phyloP scores from a whole-genome alignment of 441 rosid genomes.

The Viola pubescens region DNA sequence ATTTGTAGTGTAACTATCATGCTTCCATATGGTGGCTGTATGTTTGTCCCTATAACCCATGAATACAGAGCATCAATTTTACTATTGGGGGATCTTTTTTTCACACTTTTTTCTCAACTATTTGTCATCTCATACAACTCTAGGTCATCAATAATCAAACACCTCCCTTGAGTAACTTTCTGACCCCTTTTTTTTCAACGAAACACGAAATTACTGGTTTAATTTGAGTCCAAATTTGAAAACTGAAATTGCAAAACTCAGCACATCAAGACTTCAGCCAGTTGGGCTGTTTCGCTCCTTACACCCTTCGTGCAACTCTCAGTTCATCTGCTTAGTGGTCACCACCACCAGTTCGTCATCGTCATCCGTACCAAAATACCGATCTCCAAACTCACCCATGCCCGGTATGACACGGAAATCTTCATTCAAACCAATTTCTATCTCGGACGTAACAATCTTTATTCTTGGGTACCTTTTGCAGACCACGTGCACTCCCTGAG shows the following conservation, averaged over 20 bases:
- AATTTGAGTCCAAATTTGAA: constrained; percentile 37
- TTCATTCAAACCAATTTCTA: constrained; percentile 71
- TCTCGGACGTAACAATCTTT: constrained; percentile 94
- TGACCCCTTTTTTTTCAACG: background rate
- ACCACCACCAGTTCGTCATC: constrained; percentile 43
- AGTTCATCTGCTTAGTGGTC: constrained; percentile 13
- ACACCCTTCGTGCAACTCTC: constrained; percentile 1
- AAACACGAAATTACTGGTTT: constrained; percentile 11
- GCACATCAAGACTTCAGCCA: constrained; percentile 1
- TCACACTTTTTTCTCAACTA: constrained; percentile 2
- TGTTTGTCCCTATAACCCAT: no score
- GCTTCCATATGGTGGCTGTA: no score
- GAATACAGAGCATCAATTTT: no score
- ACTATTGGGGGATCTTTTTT: background rate
- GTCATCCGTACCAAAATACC: constrained; percentile 91
- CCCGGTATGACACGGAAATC: constrained; percentile 94
- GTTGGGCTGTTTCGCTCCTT: constrained; percentile 13
- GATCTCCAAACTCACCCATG: constrained; percentile 97
- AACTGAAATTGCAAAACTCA: constrained; percentile 20
- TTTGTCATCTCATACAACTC: constrained; percentile 6
- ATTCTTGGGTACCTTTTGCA: constrained; percentile 85
- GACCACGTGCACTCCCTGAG: constrained; percentile 96
- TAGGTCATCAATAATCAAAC: background rate
- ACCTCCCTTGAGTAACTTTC: constrained; percentile 2
- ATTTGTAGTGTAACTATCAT: no score